These are phyloP conservation scores for Papiliotrema fonsecae DNA, from an alignment of 1,284 basidiomycete species.

Conservation along the genomic window DNA sequence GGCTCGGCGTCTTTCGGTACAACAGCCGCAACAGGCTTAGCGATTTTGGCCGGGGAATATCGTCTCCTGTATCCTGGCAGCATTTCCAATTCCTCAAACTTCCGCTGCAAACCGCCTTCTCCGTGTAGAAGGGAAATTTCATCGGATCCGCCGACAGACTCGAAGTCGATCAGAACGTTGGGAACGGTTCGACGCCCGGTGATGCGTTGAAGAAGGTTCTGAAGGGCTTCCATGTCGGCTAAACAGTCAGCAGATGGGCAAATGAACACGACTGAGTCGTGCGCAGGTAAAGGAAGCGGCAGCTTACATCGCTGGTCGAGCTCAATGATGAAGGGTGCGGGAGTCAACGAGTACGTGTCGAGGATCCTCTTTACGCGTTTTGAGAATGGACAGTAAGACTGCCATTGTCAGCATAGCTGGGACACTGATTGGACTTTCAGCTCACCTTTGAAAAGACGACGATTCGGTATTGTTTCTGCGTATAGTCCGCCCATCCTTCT, in stretches of 20 bases:
- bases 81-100: constrained; percentile 25
- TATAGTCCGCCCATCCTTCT: constrained; percentile 34
- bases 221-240: constrained; percentile 41
- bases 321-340: constrained; percentile 43
- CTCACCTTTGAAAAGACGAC: constrained; percentile 46
- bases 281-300: no score
- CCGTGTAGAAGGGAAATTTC: constrained; percentile 41
- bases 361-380: constrained; percentile 43
- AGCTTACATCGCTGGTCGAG: constrained; percentile 46
- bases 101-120: constrained; percentile 39
- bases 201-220: constrained; percentile 36
- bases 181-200: constrained; percentile 48
- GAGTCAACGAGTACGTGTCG: constrained; percentile 30
- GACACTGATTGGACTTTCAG: background rate
- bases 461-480: constrained; percentile 29
- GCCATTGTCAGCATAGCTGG: background rate
- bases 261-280: no score
- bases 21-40: background rate
- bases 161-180: constrained; percentile 45
- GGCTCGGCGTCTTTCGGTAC: background rate
- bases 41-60: background rate
- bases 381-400: constrained; percentile 48
- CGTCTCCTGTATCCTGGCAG: constrained; percentile 9
- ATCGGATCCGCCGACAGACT: constrained; percentile 45
- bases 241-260: constrained; percentile 6